Evolutionary conservation across 139 green algal genomes (phyloP).

Genomic region (Picochlorum sp.): DNA sequence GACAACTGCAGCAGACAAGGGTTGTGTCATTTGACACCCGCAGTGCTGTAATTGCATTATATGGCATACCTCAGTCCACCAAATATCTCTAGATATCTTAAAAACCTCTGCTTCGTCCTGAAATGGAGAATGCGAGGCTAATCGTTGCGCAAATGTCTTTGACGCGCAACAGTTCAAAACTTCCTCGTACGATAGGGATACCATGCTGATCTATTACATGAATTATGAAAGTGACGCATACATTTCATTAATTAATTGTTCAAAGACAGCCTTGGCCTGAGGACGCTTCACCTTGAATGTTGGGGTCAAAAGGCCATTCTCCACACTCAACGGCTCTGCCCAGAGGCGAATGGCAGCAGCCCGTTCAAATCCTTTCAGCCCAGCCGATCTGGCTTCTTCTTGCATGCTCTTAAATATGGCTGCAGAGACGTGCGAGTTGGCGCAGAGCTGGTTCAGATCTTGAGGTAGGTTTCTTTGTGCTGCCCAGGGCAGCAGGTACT

Average conservation of each 20-base stretch:
- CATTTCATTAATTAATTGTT: slow-evolving; percentile 41
- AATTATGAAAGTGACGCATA: slow-evolving; percentile 24
- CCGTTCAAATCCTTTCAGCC: slow-evolving; percentile 82
- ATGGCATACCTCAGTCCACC: slow-evolving; percentile 54
- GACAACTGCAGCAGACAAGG: slow-evolving; percentile 16
- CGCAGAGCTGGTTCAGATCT: slow-evolving; percentile 17
- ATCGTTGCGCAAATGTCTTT: slow-evolving; percentile 33
- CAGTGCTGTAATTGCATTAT: neutral
- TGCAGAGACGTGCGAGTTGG: slow-evolving; percentile 33
- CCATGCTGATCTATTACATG: neutral
- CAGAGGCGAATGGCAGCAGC: slow-evolving; percentile 62
- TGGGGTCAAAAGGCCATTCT: slow-evolving; percentile 80
- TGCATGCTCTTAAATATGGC: slow-evolving; percentile 65
- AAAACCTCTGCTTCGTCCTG: slow-evolving; percentile 26
- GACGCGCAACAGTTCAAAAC: slow-evolving; percentile 32
- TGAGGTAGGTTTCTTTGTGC: slow-evolving; percentile 43
- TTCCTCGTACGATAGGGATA: neutral
- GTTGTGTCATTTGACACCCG: neutral
- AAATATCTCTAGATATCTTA: slow-evolving; percentile 33
- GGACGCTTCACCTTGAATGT: slow-evolving; percentile 88
- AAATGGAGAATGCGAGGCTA: slow-evolving; percentile 33
- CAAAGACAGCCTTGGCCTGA: slow-evolving; percentile 50
- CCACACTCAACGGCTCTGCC: slow-evolving; percentile 77
- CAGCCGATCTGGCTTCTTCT: slow-evolving; percentile 67
- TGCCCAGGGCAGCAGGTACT: slow-evolving; percentile 82